Conservation (phyloP, 768 basidiomycete genomes). For the Boletus pseudo-olivaceus region DNA sequence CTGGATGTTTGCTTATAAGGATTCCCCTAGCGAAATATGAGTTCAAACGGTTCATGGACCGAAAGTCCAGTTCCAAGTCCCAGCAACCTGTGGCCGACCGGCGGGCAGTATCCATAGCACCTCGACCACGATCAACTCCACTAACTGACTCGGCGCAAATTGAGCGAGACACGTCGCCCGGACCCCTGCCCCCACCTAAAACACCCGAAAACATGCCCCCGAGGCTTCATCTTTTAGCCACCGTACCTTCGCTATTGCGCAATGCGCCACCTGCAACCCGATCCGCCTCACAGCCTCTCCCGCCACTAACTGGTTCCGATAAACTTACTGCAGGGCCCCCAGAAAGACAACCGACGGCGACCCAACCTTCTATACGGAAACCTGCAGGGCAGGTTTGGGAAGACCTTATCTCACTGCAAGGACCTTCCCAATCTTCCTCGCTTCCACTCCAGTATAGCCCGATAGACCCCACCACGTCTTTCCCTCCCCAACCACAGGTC, state of each 20-base stretch:
- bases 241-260: constrained; percentile 9
- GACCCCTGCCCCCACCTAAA: constrained; percentile 27
- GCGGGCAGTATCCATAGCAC: constrained; percentile 33
- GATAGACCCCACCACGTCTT: background rate
- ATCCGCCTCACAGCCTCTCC: constrained; percentile 38
- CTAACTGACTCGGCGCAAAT: constrained; percentile 5
- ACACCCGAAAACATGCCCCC: constrained; percentile 25
- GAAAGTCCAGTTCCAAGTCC: constrained; percentile 33
- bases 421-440: constrained; percentile 34
- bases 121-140: constrained; percentile 15
- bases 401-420: constrained; percentile 51
- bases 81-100: constrained; percentile 41
- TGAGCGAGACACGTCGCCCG: constrained; percentile 20
- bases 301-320: constrained; percentile 10
- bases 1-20: background rate
- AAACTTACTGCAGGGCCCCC: constrained; percentile 9
- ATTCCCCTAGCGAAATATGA: constrained; percentile 71
- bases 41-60: constrained; percentile 63
- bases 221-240: constrained; percentile 14
- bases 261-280: constrained; percentile 21
- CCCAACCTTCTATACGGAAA: constrained; percentile 16
- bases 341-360: background rate
- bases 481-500: constrained; percentile 16
- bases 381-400: constrained; percentile 49
- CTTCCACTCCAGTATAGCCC: constrained; percentile 45